Base-by-base conservation (phyloP, 1,284 basidiomycete species). In the Austropuccinia psidii region DNA sequence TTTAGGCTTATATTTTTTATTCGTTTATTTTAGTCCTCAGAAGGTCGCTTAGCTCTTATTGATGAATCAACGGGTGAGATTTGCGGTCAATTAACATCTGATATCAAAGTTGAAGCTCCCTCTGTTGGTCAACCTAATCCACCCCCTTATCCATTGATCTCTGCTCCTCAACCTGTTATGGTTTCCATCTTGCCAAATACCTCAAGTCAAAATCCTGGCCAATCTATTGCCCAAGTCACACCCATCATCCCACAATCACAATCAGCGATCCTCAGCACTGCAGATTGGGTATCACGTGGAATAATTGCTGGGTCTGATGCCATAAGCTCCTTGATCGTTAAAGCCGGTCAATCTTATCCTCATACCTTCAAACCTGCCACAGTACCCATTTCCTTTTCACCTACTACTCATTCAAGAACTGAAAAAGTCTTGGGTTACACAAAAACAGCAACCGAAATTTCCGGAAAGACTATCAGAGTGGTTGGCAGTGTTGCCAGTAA, bases 231-330 rank as follows among this genome's bases (percentile, higher is more conserved):
- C n/a, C 41, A 61, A 31, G 45, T 49, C 19, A 49, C 31, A 2
- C 41, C 68, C 13, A n/a, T 61, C n/a, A 58, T 70, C 5, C 75
- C 76, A 31, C 75, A 75, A 6, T 49, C 43, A 1, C 43, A 50
- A 6, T 75, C 74, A 17, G 35, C 35, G 1, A 73, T 78, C 54
- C 74, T 78, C 70, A 21, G 39, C 15, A 75, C 76, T 8, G 80
- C 78, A 7, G 77, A 80, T 45, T 77, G 73, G 50, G 75, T 81
- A 41, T 79, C 78, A 0, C 76, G 76, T 5, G 77, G 76, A 9
- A 76, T 81, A 55, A 73, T 81, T 55, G 76, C 79, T 24, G 78
- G 79, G 0, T 77, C 78, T 19, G 74, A 77, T 1, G 75, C 77
- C 19, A 62, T 80, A 17, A 75, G 77, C 3, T 55, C 60, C 52